Evolutionary conservation across 768 basidiomycete species (phyloP).

Genomic region (Pholiota microspora): DNA sequence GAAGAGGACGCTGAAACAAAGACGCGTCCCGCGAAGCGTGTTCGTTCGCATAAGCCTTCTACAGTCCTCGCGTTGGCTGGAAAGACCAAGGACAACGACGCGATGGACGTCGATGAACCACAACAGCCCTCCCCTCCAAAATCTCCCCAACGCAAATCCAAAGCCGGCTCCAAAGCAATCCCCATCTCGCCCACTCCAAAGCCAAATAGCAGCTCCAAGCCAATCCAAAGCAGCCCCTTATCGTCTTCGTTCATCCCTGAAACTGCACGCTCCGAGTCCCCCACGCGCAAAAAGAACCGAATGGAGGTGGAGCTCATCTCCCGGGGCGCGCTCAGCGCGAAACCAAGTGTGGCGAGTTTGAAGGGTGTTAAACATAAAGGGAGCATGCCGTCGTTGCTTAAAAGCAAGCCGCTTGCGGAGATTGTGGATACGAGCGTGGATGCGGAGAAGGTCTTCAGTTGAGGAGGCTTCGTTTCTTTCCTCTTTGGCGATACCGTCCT

Average conservation of each 20-base stretch:
- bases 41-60: constrained; percentile 5
- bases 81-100: constrained; percentile 6
- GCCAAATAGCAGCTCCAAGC: neutral
- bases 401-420: constrained; percentile 23
- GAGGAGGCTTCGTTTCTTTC: neutral
- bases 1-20: constrained; percentile 18
- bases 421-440: constrained; percentile 34
- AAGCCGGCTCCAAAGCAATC: constrained; percentile 18
- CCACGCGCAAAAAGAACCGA: constrained; percentile 1
- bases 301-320: constrained; percentile 19
- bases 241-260: constrained; percentile 18
- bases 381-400: constrained; percentile 1
- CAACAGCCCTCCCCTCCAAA: constrained; percentile 10
- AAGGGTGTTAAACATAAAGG: neutral
- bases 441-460: constrained; percentile 22
- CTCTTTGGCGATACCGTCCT: neutral
- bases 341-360: constrained; percentile 3
- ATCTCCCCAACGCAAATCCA: constrained; percentile 17
- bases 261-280: constrained; percentile 5
- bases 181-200: constrained; percentile 7
- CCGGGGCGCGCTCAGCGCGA: constrained; percentile 3
- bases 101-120: constrained; percentile 17
- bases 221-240: constrained; percentile 20
- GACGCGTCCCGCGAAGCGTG: constrained; percentile 17
- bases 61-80: neutral